These are phyloP conservation scores for Rutstroemia sp. DNA, from an alignment of 2,329 filamentous ascomycete species.

Conservation along the genomic window DNA sequence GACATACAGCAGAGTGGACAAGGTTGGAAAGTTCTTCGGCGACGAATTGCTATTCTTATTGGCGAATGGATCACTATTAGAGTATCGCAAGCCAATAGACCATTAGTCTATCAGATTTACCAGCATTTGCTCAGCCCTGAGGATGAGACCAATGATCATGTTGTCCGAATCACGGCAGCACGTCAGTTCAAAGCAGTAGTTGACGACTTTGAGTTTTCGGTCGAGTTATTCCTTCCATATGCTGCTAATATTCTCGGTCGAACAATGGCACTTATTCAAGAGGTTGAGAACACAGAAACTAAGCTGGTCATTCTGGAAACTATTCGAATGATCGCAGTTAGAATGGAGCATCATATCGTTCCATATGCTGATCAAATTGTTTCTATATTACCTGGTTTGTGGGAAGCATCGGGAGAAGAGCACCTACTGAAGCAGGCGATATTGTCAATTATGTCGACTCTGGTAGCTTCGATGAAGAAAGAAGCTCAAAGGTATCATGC, in stretches of 20 bases:
- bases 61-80: conserved; percentile 85
- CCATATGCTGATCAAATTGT: conserved; percentile 75
- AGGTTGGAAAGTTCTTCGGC: conserved; percentile 72
- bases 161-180: conserved; percentile 86
- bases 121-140: conserved; percentile 73
- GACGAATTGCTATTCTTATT: conserved; percentile 81
- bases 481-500: conserved; percentile 72
- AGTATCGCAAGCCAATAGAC: conserved; percentile 58
- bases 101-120: conserved; percentile 81
- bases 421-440: conserved; percentile 93
- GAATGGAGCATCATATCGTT: conserved; percentile 66
- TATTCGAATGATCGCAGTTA: conserved; percentile 69
- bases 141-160: conserved; percentile 78
- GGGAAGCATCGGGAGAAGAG: conserved; percentile 72
- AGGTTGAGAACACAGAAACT: conserved; percentile 76
- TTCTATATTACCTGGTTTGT: conserved; percentile 69
- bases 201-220: conserved; percentile 76
- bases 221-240: conserved; percentile 68
- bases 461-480: conserved; percentile 79
- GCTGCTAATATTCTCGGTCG: conserved; percentile 65
- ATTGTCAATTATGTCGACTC: conserved; percentile 72
- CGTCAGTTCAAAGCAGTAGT: conserved; percentile 74
- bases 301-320: conserved; percentile 88
- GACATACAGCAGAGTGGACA: conserved; percentile 63
- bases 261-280: conserved; percentile 70